A percentile compares a stretch with the other conserved stretches of the same genome.
These are phyloP conservation scores for Pseudozyma flocculosa DNA, from an alignment of 1,284 basidiomycete species.

Conservation along the genomic window DNA sequence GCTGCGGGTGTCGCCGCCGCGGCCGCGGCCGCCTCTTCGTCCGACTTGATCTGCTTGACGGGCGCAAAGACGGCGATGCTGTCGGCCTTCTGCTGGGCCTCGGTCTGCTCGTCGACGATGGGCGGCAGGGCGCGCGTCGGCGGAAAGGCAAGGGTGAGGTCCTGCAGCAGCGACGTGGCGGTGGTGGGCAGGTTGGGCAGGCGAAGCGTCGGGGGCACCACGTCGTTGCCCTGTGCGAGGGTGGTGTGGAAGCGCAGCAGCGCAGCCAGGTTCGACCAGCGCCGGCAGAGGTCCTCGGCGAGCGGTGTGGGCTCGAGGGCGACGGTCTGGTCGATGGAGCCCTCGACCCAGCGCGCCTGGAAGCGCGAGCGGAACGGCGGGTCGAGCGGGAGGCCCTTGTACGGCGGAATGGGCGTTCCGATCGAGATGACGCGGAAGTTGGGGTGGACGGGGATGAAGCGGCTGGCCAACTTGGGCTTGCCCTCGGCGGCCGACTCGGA, in stretches of 20 bases:
- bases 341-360: slow-evolving; percentile 57
- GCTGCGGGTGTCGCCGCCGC: too few species aligned
- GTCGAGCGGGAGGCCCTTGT: slow-evolving; percentile 58
- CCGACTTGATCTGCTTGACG: neutral
- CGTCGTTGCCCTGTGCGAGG: slow-evolving; percentile 39
- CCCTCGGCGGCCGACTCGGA: neutral
- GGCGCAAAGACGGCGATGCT: slow-evolving; percentile 1
- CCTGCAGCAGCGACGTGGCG: slow-evolving; percentile 45
- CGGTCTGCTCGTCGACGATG: slow-evolving; percentile 3
- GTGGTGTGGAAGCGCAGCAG: slow-evolving; percentile 46
- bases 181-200: slow-evolving; percentile 53
- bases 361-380: slow-evolving; percentile 60
- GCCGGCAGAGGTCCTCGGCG: slow-evolving; percentile 30
- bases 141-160: slow-evolving; percentile 45
- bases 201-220: slow-evolving; percentile 44
- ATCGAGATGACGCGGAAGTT: slow-evolving; percentile 59
- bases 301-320: slow-evolving; percentile 11
- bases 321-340: slow-evolving; percentile 34
- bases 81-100: neutral
- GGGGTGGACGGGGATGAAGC: slow-evolving; percentile 57
- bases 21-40: neutral
- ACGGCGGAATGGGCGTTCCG: slow-evolving; percentile 57
- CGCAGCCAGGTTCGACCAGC: slow-evolving; percentile 42
- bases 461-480: slow-evolving; percentile 14
- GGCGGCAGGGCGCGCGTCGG: slow-evolving; percentile 19